Percentiles rank a stretch among this genome's conserved stretches.
Conservation (phyloP, 139 green algal species). For the Ulvella scutata region DNA sequence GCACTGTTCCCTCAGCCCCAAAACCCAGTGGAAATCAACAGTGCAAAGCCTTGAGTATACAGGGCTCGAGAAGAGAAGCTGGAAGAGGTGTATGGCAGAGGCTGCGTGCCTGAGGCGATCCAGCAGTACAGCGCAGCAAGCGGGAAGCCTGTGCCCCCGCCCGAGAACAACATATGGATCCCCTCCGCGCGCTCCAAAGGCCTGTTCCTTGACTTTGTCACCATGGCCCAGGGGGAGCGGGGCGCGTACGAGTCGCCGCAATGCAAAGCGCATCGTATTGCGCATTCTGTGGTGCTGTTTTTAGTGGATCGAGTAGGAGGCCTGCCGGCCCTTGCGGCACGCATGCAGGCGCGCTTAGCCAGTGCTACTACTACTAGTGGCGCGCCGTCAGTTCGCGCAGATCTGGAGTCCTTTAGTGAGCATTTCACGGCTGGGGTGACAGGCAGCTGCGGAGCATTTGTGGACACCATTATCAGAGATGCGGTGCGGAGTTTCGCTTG, state of each 20-base stretch:
- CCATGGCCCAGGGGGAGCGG: not conserved
- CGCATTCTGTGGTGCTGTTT: not conserved
- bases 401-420: too few relatives aligned
- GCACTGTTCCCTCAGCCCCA: too few relatives aligned
- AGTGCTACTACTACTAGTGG: too few relatives aligned
- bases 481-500: too few relatives aligned
- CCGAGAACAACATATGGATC: not conserved
- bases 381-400: too few relatives aligned
- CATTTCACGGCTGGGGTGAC: too few relatives aligned
- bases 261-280: not conserved
- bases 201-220: not conserved
- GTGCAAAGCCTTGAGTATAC: too few relatives aligned
- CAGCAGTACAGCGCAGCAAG: too few relatives aligned
- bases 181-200: not conserved
- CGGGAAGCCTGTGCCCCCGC: not conserved
- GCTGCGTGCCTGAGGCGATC: not conserved
- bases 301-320: not conserved
- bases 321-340: not conserved
- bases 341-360: not conserved
- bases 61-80: not conserved
- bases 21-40: too few relatives aligned
- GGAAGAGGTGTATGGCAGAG: not conserved
- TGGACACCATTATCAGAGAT: not conserved
- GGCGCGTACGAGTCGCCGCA: not conserved
- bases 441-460: not conserved